Percentiles rank a stretch among this genome's conserved stretches.
Evolutionary conservation across 805 yeast species (phyloP).

Genomic region (Candida tibetensis): DNA sequence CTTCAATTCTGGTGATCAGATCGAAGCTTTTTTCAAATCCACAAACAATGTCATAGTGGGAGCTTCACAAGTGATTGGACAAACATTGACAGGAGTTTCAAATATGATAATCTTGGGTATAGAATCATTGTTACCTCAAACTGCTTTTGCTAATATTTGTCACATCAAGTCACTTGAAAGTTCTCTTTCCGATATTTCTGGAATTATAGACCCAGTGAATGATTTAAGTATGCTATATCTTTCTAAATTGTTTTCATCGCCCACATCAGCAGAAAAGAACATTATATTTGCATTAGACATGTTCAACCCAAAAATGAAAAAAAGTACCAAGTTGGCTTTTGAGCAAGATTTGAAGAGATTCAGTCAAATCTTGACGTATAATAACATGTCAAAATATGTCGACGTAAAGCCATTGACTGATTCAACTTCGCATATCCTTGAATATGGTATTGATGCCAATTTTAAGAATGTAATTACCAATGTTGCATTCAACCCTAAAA

Average conservation of each 20-base stretch:
- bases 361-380: conserved; percentile 17
- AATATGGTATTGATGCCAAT: conserved; percentile 5
- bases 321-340: background rate
- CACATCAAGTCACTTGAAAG: background rate
- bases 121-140: conserved; percentile 21
- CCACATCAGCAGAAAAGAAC: conserved; percentile 24
- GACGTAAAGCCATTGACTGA: background rate
- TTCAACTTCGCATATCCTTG: background rate
- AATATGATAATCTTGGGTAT: conserved; percentile 18
- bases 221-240: conserved; percentile 20
- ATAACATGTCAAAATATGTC: conserved; percentile 5
- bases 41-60: conserved; percentile 6
- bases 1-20: background rate
- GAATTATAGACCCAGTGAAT: conserved; percentile 18
- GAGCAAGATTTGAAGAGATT: conserved; percentile 13
- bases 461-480: background rate
- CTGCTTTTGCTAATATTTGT: conserved; percentile 12
- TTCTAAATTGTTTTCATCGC: conserved; percentile 11
- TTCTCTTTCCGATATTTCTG: conserved; percentile 8
- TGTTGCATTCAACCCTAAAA: background rate
- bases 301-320: background rate
- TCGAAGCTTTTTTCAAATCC: background rate
- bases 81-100: conserved; percentile 5
- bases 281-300: conserved; percentile 12
- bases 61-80: conserved; percentile 16